Conservation (phyloP, 2,329 filamentous ascomycete species). For the Emergomyces orientalis region DNA sequence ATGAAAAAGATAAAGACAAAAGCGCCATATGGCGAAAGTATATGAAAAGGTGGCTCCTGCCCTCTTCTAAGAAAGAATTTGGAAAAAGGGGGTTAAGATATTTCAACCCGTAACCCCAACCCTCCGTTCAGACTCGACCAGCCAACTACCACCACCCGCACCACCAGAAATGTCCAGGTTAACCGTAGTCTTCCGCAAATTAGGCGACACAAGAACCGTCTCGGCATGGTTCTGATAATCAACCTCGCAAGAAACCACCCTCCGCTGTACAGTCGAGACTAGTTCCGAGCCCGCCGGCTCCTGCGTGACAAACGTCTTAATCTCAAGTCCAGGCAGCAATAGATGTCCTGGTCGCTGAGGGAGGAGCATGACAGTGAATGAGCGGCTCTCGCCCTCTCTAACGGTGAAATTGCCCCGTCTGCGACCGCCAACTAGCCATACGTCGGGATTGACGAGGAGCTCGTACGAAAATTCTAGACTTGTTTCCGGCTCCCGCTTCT, state of each 20-base stretch:
- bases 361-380: conserved; percentile 64
- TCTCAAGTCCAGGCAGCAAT: conserved; percentile 69
- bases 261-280: conserved; percentile 20
- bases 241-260: conserved; percentile 57
- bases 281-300: conserved; percentile 18
- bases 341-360: conserved; percentile 69
- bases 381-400: conserved; percentile 37
- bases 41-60: not conserved
- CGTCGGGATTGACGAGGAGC: conserved; percentile 60
- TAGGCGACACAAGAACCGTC: conserved; percentile 63
- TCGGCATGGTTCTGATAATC: conserved; percentile 72
- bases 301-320: conserved; percentile 50
- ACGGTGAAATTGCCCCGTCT: conserved; percentile 64
- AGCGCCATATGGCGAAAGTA: not conserved
- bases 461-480: conserved; percentile 75
- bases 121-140: conserved; percentile 52
- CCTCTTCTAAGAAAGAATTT: not conserved
- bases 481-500: conserved; percentile 28
- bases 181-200: conserved; percentile 63
- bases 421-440: conserved; percentile 78
- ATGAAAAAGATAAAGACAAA: not conserved
- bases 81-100: not conserved
- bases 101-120: not conserved
- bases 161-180: conserved; percentile 57
- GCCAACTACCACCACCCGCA: conserved; percentile 47